phyloP scores from a whole-genome alignment of 768 basidiomycete genomes.

The Naganishia friedmannii region DNA sequence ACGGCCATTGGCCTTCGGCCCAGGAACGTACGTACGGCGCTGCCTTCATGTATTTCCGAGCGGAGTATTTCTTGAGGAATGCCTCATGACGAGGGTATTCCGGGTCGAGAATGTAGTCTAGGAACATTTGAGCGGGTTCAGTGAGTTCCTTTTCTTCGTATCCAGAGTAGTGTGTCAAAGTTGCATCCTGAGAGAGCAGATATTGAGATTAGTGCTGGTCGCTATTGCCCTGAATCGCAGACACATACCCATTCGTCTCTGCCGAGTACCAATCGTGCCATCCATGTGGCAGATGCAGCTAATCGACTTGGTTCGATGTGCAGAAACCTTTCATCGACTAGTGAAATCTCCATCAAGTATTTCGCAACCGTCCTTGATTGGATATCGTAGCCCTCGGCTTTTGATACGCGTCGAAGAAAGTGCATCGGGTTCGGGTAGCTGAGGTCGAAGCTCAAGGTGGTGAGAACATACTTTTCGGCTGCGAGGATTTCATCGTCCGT shows the following conservation, averaged over 20 bases:
- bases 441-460: constrained; percentile 80
- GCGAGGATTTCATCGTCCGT: constrained; percentile 75
- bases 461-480: constrained; percentile 83
- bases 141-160: constrained; percentile 76
- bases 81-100: constrained; percentile 63
- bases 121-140: constrained; percentile 77
- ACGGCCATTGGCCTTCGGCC: constrained; percentile 57
- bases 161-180: constrained; percentile 79
- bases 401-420: constrained; percentile 82
- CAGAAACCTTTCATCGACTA: constrained; percentile 76
- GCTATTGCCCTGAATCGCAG: neutral
- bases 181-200: constrained; percentile 62
- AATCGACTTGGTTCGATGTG: constrained; percentile 70
- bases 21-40: constrained; percentile 79
- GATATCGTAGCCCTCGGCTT: constrained; percentile 86
- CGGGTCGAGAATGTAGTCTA: constrained; percentile 70
- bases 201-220: neutral
- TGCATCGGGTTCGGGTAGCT: constrained; percentile 84
- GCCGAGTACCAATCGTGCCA: constrained; percentile 75
- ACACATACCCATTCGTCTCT: constrained; percentile 79
- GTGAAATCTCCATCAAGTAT: constrained; percentile 81
- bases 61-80: constrained; percentile 84
- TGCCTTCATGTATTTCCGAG: constrained; percentile 75
- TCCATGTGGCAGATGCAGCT: constrained; percentile 81
- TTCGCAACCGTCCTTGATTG: constrained; percentile 83